A percentile compares a stretch with the other conserved stretches of the same genome.
Evolutionary conservation across 176 grass and related monocot species (phyloP).

Genomic region (Aegilops umbellulata): DNA sequence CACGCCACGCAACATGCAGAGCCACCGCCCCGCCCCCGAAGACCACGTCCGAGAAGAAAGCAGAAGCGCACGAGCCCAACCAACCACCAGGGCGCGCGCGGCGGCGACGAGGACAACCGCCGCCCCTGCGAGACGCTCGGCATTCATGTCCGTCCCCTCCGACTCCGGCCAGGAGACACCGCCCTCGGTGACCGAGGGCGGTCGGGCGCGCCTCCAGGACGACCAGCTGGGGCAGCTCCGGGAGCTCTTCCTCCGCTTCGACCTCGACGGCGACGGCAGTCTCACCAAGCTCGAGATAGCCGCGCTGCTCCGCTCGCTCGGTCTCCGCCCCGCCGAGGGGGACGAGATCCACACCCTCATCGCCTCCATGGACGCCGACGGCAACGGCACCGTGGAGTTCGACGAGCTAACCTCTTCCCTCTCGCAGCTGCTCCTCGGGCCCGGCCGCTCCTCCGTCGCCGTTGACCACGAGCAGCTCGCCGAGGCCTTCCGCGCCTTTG

Average conservation of each 20-base stretch:
- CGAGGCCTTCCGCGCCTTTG: conserved; percentile 58
- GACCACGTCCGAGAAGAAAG: conserved; percentile 35
- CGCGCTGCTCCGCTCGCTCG: conserved; percentile 54
- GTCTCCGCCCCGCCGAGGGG: conserved; percentile 37
- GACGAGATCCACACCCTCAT: conserved; percentile 62
- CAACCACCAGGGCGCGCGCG: neutral
- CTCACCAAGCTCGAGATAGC: conserved; percentile 57
- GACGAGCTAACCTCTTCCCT: conserved; percentile 56
- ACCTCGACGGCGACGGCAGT: conserved; percentile 63
- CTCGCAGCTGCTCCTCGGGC: conserved; percentile 45
- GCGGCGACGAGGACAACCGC: conserved; percentile 7
- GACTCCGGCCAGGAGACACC: neutral
- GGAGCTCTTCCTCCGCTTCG: conserved; percentile 55
- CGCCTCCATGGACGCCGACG: conserved; percentile 48
- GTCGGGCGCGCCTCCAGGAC: conserved; percentile 35
- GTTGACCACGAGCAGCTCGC: conserved; percentile 60
- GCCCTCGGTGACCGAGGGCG: neutral
- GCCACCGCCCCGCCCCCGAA: neutral
- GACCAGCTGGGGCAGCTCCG: conserved; percentile 59
- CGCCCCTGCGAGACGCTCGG: conserved; percentile 10
- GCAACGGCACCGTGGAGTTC: conserved; percentile 62
- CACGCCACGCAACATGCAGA: conserved; percentile 26
- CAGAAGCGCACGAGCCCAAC: neutral
- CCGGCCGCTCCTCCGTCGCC: conserved; percentile 40
- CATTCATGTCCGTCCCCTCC: conserved; percentile 24